Evolutionary conservation across 176 grass and related monocot genomes (phyloP).

Genomic region (Elaeis guineensis): DNA sequence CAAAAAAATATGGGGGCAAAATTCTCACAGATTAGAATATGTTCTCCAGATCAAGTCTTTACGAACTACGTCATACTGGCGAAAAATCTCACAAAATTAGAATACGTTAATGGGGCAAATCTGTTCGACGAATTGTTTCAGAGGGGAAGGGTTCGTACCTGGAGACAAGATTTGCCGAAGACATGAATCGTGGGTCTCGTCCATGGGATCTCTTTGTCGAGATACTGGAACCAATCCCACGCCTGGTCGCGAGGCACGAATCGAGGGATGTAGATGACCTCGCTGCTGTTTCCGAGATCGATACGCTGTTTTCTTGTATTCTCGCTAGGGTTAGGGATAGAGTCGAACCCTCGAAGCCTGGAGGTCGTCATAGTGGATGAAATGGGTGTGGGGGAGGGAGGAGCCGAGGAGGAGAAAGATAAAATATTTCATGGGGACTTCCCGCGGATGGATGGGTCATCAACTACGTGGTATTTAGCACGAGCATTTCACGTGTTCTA

Average conservation of each 20-base stretch:
- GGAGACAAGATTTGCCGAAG: conserved; percentile 47
- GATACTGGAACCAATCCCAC: conserved; percentile 63
- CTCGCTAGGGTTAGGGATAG: background rate
- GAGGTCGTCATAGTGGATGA: conserved; percentile 44
- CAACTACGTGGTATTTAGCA: no score
- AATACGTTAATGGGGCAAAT: no score
- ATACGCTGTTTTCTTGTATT: conserved; percentile 17
- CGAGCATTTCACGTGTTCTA: no score
- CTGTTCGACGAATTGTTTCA: no score
- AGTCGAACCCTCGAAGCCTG: conserved; percentile 27
- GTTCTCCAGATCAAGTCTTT: no score
- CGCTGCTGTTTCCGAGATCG: conserved; percentile 61
- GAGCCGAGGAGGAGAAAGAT: no score
- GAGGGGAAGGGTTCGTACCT: conserved; percentile 20
- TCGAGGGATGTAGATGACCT: conserved; percentile 52
- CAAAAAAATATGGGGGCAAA: background rate
- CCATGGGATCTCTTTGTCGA: conserved; percentile 67
- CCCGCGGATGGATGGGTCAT: no score
- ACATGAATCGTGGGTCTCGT: conserved; percentile 49
- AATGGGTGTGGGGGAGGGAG: background rate
- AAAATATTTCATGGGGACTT: no score
- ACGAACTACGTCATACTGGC: no score
- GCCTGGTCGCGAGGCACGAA: conserved; percentile 49
- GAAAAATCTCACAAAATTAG: no score
- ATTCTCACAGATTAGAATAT: no score